Evolutionary conservation across 2,329 filamentous ascomycete species (phyloP), one percentile per base, ranked within the genome.

Genomic region (Fusarium goolgardi): DNA sequence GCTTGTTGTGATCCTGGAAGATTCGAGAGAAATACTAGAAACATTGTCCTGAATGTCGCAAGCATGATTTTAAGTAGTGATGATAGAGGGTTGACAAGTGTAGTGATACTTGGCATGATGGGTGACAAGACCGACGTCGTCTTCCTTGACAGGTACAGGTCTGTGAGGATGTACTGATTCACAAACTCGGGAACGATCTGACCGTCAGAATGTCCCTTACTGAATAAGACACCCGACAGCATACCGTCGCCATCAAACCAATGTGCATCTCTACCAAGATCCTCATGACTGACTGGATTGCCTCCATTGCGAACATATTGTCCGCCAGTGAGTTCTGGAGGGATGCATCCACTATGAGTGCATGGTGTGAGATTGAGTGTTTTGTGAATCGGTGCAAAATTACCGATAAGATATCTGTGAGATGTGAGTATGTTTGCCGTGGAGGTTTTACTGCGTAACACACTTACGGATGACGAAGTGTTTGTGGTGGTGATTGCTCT

Each of bases 241-340:
- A 92, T 92, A 6, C 90, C 90, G 74, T 92, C 90, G 32, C 90
- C 90, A 69, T 92, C 90, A 64, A 92, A 92, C 89, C 89, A 92
- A 73, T 92, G 90, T 11, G 87, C 84, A 73, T 90, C 88, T 65
- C 88, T 83, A 39, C 83, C 84, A 4, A 87, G 75, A 55, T 90
- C 85, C 23, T 85, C 80, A 59, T 91, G 88, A 29, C 83, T 83
- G 10, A 90, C 80, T 8, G 90, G 89, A 71, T 92, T 92, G 29
- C 86, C 88, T 40, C 90, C 90, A 73, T 92, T 93, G 18, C 90
- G 86, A 29, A 92, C 86, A 71, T 92, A 92, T 76, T 92, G 85
- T 15, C 90, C 90, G 2, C 89, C 90, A 11, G 83, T 82, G 40
- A 93, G 82, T 63, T 91, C 90, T n/a, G 78, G 65, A 2, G 90